Evolutionary conservation across 192 early-diverging fungal species (phyloP).

Genomic region (Gigaspora rosea): DNA sequence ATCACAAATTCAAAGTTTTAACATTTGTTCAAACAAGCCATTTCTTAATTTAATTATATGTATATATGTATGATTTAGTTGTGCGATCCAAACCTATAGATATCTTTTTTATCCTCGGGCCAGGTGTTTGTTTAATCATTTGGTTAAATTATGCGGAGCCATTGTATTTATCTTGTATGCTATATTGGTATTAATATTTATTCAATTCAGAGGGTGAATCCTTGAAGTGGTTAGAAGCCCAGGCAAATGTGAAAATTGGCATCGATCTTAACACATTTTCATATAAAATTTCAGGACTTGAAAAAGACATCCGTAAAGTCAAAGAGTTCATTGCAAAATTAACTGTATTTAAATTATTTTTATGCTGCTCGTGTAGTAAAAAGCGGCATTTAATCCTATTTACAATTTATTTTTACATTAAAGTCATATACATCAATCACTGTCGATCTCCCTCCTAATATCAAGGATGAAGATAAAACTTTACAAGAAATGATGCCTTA

Average conservation of each 20-base stretch:
- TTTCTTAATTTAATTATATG: background rate
- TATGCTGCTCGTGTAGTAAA: background rate
- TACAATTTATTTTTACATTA: background rate
- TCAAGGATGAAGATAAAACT: constrained; percentile 2
- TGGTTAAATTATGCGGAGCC: background rate
- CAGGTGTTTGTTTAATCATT: background rate
- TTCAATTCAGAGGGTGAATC: constrained; percentile 10
- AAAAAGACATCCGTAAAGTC: background rate
- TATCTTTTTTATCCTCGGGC: background rate
- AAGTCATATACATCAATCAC: background rate
- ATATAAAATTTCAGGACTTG: background rate
- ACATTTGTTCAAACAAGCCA: background rate
- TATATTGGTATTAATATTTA: background rate
- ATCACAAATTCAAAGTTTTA: background rate
- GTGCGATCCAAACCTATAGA: background rate
- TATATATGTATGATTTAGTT: constrained; percentile 5
- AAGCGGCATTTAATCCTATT: background rate
- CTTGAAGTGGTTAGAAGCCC: background rate
- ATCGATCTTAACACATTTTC: constrained; percentile 9
- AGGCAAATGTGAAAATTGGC: constrained; percentile 9
- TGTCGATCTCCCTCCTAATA: constrained; percentile 1
- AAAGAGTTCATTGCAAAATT: constrained; percentile 19
- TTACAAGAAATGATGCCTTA: constrained; percentile 22
- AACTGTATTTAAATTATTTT: constrained; percentile 4
- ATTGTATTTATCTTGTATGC: background rate